Evolutionary conservation across 2,329 filamentous ascomycete species (phyloP), one percentile per base, ranked within the genome.

Genomic region (Tolypocladium capitatum): DNA sequence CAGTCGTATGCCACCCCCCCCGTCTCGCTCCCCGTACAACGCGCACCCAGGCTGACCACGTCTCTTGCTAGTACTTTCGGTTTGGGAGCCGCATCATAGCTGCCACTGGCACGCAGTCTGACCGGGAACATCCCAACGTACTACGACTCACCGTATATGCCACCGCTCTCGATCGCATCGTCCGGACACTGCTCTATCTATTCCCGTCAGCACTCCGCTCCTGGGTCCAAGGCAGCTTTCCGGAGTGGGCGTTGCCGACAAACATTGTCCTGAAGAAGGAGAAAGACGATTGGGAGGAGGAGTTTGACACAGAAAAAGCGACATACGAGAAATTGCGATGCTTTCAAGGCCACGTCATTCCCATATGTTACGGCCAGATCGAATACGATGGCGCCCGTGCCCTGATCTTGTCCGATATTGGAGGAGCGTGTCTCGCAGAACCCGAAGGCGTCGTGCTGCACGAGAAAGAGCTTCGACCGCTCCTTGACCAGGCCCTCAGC

Each of bases 281-380:
- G 43, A 58, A 56, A 43, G 32, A 48, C 31, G 52, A 50, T 31
- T 60, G 56, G 58, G 57, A 60, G 18, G 51, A 55, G n/a, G 58
- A 60, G 35, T 60, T 60, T 35, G 51, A 56, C 24, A 49, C 48
- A n/a, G 56, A 60, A 49, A 43, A 50, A 28, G 49, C 53, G 16
- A 47, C 50, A 8, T 60, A 60, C 43, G 38, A 52, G 8, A 53
- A 47, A 27, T 46, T 58, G 7, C 42, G 50, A n/a, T 48, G 45
- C 16, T 31, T 60, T 7, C 58, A 59, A 35, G 57, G 58, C 32
- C 43, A 48, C 38, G 47, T 55, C 6, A 54, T 60, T 5, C 58
- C 58, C 14, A 50, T 24, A 24, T 51, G 48, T 13, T 58, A 53
- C 20, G 58, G 56, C 20, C 46, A 50, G 28, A 45, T 51, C 13